Evolutionary conservation across 257 asterid genomes (phyloP).

Genomic region (Echium plantagineum): DNA sequence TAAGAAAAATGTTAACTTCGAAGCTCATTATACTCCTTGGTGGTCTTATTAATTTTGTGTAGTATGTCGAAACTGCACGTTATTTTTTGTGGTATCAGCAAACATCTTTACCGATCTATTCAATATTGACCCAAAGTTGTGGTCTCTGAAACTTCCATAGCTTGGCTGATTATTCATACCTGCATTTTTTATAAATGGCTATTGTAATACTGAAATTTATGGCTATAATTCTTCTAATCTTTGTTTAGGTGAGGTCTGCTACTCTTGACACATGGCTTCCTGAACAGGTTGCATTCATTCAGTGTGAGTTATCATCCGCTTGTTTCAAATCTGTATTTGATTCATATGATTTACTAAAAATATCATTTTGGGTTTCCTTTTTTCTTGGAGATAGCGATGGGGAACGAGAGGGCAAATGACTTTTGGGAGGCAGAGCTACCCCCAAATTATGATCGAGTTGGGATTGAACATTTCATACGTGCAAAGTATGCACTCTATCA

Average conservation of each 20-base stretch:
- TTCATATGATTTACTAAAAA: neutral
- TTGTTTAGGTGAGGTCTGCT: constrained; percentile 32
- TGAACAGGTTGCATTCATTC: constrained; percentile 30
- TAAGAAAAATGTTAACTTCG: neutral
- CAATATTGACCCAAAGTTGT: neutral
- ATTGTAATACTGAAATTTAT: too few relatives aligned
- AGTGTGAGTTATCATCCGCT: constrained; percentile 18
- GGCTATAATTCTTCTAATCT: too few relatives aligned
- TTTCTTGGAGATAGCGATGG: constrained; percentile 20
- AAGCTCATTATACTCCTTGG: neutral
- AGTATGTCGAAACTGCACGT: neutral
- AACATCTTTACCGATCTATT: neutral
- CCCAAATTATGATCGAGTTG: constrained; percentile 22
- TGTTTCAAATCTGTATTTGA: neutral
- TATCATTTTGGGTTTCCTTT: neutral
- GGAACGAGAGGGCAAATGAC: constrained; percentile 31
- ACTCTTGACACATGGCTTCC: constrained; percentile 46
- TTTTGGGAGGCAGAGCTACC: constrained; percentile 43
- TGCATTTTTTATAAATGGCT: neutral
- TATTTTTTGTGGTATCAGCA: neutral
- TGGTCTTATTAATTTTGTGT: neutral
- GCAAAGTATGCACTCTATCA: constrained; percentile 29
- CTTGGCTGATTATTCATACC: neutral
- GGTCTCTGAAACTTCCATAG: too few relatives aligned
- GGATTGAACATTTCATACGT: constrained; percentile 32